Evolutionary conservation across 148 eudicot species (phyloP), one percentile per base, ranked within the genome.

Genomic region (Cornus florida): DNA sequence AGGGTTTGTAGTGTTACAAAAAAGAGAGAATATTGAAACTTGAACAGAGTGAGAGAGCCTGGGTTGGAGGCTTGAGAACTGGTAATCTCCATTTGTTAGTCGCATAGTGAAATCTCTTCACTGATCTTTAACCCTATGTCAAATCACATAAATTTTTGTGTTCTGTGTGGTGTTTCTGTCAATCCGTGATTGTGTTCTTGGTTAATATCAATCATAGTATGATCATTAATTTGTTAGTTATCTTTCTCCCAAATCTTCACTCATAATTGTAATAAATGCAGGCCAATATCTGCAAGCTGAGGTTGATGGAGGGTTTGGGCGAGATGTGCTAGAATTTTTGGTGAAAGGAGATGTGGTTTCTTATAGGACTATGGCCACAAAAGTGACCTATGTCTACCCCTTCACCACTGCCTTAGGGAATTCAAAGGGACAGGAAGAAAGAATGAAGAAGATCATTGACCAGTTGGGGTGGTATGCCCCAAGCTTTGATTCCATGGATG

Each of bases 401-500:
- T 96, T 96, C 85, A 96, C 98, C 38, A 96, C 99, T 67, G 98
- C 98, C 70, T 93, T 96, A 7, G 99, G 99, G 31, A 97, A 96
- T 86, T 92, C 99, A 41, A 96, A 93, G 77, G 99, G 99, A 56
- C 95, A 96, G 69, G 87, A 91, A 91, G 95, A 91, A 82, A 93
- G 99, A 83, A 73, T 92, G 89, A 90, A 82, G 87, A 90, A 91
- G 84, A 91, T 96, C 17, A 78, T 87, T 24, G 89, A 88, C 5
- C 88, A 90, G 46, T 82, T 94, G 50, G 98, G 97, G 48, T 96
- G 99, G 99, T 86, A 86, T 82, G 90, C 93, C 73, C 99, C 99
- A 17, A 91, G 88, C 83, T 86, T 96, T 67, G 97, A 94, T 71
- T 73, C 86, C 60, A 90, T 93, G 98, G 91, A 91, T 78, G 28